phyloP scores from a whole-genome alignment of 2,329 filamentous ascomycete species.

The Bipolaris oryzae region DNA sequence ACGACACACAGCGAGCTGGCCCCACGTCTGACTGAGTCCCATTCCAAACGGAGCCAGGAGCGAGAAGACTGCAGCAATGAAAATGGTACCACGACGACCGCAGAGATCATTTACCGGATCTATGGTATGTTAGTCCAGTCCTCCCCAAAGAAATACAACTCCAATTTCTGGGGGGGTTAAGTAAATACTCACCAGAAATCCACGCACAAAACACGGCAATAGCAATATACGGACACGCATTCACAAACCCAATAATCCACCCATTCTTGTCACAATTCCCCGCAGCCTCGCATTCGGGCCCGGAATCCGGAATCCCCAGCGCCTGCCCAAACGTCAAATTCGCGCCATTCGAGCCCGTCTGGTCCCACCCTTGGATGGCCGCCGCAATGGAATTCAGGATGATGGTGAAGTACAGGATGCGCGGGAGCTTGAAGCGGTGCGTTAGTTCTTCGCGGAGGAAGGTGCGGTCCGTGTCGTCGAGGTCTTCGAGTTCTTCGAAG shows the following conservation, averaged over 20 bases:
- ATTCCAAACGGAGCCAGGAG: conserved; percentile 46
- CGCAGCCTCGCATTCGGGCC: conserved; percentile 25
- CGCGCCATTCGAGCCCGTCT: conserved; percentile 59
- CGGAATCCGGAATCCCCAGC: conserved; percentile 39
- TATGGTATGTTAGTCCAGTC: not conserved
- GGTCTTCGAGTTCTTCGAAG: conserved; percentile 66
- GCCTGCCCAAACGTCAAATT: conserved; percentile 64
- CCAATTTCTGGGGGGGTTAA: no score
- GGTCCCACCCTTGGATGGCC: conserved; percentile 71
- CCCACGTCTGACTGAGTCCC: conserved; percentile 47
- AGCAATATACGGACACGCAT: conserved; percentile 40
- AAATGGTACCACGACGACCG: conserved; percentile 43
- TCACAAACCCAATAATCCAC: conserved; percentile 45
- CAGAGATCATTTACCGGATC: conserved; percentile 40
- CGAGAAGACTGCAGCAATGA: conserved; percentile 44
- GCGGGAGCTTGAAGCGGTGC: conserved; percentile 66
- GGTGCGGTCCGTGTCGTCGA: conserved; percentile 66
- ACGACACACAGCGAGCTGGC: conserved; percentile 49
- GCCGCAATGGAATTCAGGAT: conserved; percentile 71
- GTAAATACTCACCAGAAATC: conserved; percentile 20
- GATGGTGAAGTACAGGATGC: conserved; percentile 68
- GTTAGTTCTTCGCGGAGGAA: conserved; percentile 65
- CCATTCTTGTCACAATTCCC: conserved; percentile 40
- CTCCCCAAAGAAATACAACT: no score
- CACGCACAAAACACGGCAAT: conserved; percentile 36